These are phyloP conservation scores for Fomitopsis pinicola DNA, from an alignment of 1,284 basidiomycete genomes.

Conservation along the genomic window DNA sequence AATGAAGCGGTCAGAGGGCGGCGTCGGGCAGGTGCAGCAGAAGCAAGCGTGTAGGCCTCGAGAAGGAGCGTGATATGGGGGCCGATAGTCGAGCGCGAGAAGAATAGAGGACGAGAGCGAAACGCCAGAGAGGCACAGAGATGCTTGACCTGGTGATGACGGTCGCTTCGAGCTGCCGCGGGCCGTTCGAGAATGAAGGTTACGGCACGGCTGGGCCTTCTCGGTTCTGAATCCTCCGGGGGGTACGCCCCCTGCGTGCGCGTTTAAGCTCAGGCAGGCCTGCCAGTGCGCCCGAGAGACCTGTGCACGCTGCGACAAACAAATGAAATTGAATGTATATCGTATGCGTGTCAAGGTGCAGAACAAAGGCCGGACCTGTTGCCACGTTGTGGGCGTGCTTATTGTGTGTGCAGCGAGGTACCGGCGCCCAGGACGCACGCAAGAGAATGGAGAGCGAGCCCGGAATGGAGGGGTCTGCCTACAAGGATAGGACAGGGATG, in stretches of 20 bases:
- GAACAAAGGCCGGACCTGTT: conserved; percentile 17
- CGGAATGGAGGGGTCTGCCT: background rate
- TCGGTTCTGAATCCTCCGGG: background rate
- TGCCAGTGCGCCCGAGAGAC: background rate
- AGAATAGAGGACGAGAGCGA: conserved; percentile 28
- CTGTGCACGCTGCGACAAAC: conserved; percentile 1
- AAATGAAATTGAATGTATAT: conserved; percentile 8
- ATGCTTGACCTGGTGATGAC: conserved; percentile 17
- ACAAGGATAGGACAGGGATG: conserved; percentile 7
- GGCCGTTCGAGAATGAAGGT: conserved; percentile 22
- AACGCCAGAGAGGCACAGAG: conserved; percentile 27
- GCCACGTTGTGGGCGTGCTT: conserved; percentile 21
- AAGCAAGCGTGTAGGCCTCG: conserved; percentile 16
- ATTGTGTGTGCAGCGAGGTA: conserved; percentile 17
- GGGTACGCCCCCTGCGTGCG: background rate
- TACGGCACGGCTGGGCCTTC: conserved; percentile 15
- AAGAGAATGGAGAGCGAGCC: conserved; percentile 2
- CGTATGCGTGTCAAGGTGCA: conserved; percentile 7
- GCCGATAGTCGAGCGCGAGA: conserved; percentile 28
- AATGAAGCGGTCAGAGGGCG: conserved; percentile 11
- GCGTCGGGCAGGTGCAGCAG: conserved; percentile 2
- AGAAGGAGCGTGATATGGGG: conserved; percentile 15
- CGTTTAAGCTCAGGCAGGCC: background rate
- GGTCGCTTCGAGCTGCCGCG: conserved; percentile 28
- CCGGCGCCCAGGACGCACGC: conserved; percentile 4